A percentile compares a stretch with the other conserved stretches of the same genome.
Evolutionary conservation across 2,329 filamentous ascomycete genomes (phyloP).

Genomic region (Hymenoscyphus salicellus): DNA sequence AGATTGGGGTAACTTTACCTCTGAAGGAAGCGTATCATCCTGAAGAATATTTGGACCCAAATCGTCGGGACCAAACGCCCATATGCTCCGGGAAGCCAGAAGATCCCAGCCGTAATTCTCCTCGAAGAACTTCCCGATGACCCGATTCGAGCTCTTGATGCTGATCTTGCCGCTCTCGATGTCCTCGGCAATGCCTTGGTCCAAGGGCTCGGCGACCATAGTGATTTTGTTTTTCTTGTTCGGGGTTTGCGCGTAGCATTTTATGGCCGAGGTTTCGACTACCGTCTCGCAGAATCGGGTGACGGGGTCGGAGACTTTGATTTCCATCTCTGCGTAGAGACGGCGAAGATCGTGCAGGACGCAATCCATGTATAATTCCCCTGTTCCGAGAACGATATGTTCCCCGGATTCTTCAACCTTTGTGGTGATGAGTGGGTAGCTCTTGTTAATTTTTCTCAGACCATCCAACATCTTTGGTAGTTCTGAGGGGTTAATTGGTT

Average conservation of each 20-base stretch:
- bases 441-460: constrained; percentile 94
- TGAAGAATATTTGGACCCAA: constrained; percentile 92
- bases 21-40: constrained; percentile 90
- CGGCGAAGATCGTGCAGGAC: constrained; percentile 90
- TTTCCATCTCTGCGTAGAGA: constrained; percentile 98
- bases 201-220: constrained; percentile 94
- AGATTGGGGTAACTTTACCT: constrained; percentile 49
- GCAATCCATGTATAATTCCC: constrained; percentile 99
- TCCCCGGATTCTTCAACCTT: constrained; percentile 98
- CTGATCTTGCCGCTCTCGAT: constrained; percentile 88
- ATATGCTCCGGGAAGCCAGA: constrained; percentile 89
- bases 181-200: constrained; percentile 90
- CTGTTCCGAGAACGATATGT: constrained; percentile 90
- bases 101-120: constrained; percentile 97
- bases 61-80: constrained; percentile 97
- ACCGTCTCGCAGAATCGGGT: constrained; percentile 98
- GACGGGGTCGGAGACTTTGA: constrained; percentile 97
- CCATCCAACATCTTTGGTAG: constrained; percentile 98
- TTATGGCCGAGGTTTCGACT: constrained; percentile 93
- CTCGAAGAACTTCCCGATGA: constrained; percentile 95
- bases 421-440: constrained; percentile 89
- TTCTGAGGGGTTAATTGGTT: constrained; percentile 97
- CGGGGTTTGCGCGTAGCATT: constrained; percentile 94
- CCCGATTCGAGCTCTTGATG: constrained; percentile 88
- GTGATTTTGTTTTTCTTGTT: constrained; percentile 99